Evolutionary conservation across 2,329 filamentous ascomycete genomes (phyloP).

Genomic region (Aspergillus fumigatiaffinis): DNA sequence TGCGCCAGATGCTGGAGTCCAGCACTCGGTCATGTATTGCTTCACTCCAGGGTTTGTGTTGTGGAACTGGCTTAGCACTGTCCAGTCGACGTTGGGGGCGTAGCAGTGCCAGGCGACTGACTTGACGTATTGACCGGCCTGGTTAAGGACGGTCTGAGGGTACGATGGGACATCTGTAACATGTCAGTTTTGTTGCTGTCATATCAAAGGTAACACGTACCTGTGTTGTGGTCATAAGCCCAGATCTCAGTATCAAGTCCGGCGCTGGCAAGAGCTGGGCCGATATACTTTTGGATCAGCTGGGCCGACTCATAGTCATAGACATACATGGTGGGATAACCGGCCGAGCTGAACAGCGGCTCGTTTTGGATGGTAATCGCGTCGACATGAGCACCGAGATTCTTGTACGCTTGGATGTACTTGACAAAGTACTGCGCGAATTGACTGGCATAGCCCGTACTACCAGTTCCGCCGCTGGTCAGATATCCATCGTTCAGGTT

Average conservation of each 20-base stretch:
- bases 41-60: constrained; percentile 26
- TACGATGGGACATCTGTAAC: constrained; percentile 28
- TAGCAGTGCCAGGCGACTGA: constrained; percentile 41
- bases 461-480: constrained; percentile 22
- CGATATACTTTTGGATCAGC: constrained; percentile 28
- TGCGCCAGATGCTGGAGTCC: constrained; percentile 22
- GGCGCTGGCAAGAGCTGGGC: constrained; percentile 23
- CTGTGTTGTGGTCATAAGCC: constrained; percentile 40
- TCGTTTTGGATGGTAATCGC: constrained; percentile 39
- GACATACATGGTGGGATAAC: constrained; percentile 39
- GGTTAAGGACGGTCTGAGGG: constrained; percentile 30
- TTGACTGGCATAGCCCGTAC: constrained; percentile 27
- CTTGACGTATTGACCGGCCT: constrained; percentile 25
- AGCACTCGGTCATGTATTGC: constrained; percentile 42
- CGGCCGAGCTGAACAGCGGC: constrained; percentile 35
- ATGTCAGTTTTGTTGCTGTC: neutral
- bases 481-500: constrained; percentile 29
- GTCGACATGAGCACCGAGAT: constrained; percentile 31
- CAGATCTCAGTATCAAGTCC: constrained; percentile 24
- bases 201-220: constrained; percentile 4
- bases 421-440: constrained; percentile 36
- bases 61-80: constrained; percentile 34
- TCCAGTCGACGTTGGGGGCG: constrained; percentile 30
- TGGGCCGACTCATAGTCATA: constrained; percentile 32
- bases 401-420: constrained; percentile 34